A percentile compares a stretch with the other conserved stretches of the same genome.
phyloP scores from a whole-genome alignment of 2,329 filamentous ascomycete species.

The Fusarium transvaalense region DNA sequence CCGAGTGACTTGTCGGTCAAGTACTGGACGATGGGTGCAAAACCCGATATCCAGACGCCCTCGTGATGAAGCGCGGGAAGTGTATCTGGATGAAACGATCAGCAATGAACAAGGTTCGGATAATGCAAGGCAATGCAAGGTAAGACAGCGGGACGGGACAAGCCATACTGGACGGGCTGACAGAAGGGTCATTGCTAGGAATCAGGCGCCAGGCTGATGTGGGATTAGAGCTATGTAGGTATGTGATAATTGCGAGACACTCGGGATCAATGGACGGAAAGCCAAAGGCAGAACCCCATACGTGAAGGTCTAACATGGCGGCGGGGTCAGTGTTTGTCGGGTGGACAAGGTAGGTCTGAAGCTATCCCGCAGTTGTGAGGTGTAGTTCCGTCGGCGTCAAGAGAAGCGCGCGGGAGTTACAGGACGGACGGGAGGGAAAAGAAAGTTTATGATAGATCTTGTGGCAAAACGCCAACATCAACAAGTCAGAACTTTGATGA shows the following conservation, averaged over 20 bases:
- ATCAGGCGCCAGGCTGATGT: constrained; percentile 75
- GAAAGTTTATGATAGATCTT: constrained; percentile 17
- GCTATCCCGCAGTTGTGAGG: constrained; percentile 32
- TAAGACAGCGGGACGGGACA: constrained; percentile 15
- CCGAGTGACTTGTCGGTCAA: constrained; percentile 58
- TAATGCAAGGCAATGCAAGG: constrained; percentile 12
- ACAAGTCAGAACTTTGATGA: constrained; percentile 16
- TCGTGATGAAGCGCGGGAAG: constrained; percentile 68
- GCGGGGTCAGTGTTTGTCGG: constrained; percentile 11
- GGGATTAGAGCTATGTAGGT: constrained; percentile 74
- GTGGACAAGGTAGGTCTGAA: constrained; percentile 11
- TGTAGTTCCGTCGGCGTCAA: constrained; percentile 9
- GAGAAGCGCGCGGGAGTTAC: constrained; percentile 23
- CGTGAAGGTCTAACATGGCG: constrained; percentile 74
- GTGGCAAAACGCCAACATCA: constrained; percentile 26
- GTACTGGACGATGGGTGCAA: constrained; percentile 70
- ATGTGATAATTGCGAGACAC: constrained; percentile 86
- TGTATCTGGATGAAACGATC: constrained; percentile 57
- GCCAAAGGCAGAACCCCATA: constrained; percentile 91
- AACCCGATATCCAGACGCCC: constrained; percentile 69
- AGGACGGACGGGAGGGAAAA: constrained; percentile 2
- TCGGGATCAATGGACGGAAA: constrained; percentile 92
- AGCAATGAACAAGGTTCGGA: constrained; percentile 38
- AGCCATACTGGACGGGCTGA: constrained; percentile 76
- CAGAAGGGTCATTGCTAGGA: constrained; percentile 77